A percentile compares a stretch with the other conserved stretches of the same genome.
phyloP scores from a whole-genome alignment of 768 basidiomycete species.

The Leccinum fibrillosum region DNA sequence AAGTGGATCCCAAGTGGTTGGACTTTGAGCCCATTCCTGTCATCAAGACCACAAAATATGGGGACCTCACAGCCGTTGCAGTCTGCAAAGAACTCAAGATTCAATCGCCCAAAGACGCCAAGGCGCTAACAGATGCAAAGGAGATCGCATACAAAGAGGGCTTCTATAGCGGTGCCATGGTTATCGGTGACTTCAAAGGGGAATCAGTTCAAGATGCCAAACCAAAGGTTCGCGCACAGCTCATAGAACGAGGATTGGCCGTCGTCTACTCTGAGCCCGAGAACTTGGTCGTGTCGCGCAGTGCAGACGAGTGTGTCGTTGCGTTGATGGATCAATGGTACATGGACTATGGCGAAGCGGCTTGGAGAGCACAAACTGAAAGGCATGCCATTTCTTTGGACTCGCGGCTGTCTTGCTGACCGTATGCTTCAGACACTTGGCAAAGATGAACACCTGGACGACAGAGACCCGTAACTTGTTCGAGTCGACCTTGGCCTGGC shows the following conservation, averaged over 20 bases:
- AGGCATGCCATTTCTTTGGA: constrained; percentile 46
- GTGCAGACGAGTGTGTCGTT: constrained; percentile 96
- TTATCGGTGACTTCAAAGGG: constrained; percentile 89
- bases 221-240: constrained; percentile 74
- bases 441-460: constrained; percentile 86
- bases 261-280: constrained; percentile 96
- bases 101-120: no score
- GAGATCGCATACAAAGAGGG: constrained; percentile 44
- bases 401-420: background rate
- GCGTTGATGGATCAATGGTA: constrained; percentile 99
- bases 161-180: constrained; percentile 92
- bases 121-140: no score
- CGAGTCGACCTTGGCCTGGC: constrained; percentile 88
- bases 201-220: constrained; percentile 89
- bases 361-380: constrained; percentile 86
- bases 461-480: constrained; percentile 91
- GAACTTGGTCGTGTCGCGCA: constrained; percentile 82
- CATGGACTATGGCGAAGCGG: constrained; percentile 89
- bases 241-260: constrained; percentile 76
- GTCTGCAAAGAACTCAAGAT: no score
- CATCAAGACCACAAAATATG: no score
- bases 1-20: no score
- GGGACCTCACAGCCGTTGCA: no score
- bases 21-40: no score
- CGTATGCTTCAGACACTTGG: constrained; percentile 54